phyloP scores from a whole-genome alignment of 805 yeast genomes.

The Soucietia sequanensis region DNA sequence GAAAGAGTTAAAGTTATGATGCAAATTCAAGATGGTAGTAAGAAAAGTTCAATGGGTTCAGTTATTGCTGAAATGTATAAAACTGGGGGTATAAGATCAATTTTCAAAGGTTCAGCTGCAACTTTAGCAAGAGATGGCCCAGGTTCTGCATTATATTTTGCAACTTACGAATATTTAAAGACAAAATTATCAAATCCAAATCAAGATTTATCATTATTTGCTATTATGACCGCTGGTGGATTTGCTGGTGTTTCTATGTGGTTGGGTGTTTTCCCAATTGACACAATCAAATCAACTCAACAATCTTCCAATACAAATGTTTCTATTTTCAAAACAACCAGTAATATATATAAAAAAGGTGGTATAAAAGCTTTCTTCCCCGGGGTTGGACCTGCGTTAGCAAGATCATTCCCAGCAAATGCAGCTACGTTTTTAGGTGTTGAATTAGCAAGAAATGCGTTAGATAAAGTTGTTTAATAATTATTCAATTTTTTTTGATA shows the following conservation, averaged over 20 bases:
- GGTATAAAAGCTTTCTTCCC: slow-evolving; percentile 95
- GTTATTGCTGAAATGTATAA: slow-evolving; percentile 67
- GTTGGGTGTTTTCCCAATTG: slow-evolving; percentile 93
- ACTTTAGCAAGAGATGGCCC: slow-evolving; percentile 97
- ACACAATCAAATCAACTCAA: slow-evolving; percentile 84
- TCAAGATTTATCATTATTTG: slow-evolving; percentile 61
- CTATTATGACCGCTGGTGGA: slow-evolving; percentile 90
- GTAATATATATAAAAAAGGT: slow-evolving; percentile 66
- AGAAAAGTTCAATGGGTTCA: slow-evolving; percentile 50
- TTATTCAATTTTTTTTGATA: neutral
- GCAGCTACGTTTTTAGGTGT: slow-evolving; percentile 99
- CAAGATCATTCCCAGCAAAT: slow-evolving; percentile 95
- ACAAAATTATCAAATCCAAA: slow-evolving; percentile 55
- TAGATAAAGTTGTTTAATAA: slow-evolving; percentile 33
- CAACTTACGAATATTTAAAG: slow-evolving; percentile 86
- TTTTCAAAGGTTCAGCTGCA: slow-evolving; percentile 89
- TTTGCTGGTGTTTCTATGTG: slow-evolving; percentile 97
- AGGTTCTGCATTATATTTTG: slow-evolving; percentile 93
- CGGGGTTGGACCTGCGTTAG: slow-evolving; percentile 92
- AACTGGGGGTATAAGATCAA: slow-evolving; percentile 79
- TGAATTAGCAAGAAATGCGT: slow-evolving; percentile 62
- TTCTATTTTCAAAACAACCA: slow-evolving; percentile 64
- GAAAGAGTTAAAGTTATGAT: slow-evolving; percentile 93
- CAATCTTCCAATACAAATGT: slow-evolving; percentile 58
- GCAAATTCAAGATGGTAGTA: slow-evolving; percentile 62